Conservation (phyloP, 1,139 yeast genomes). For the Suhomyces anneliseae region DNA sequence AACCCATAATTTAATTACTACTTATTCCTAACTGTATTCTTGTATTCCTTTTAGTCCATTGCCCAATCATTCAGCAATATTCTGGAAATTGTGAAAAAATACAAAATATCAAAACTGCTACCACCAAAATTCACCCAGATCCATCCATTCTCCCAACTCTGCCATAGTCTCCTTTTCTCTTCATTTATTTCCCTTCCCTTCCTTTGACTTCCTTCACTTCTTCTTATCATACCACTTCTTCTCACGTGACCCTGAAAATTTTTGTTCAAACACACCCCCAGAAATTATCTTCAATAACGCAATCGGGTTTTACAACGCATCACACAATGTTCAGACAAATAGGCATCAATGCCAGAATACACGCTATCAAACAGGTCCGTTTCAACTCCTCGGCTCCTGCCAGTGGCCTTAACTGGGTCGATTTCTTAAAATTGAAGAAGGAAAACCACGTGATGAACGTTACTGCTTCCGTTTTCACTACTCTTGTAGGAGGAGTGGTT, state of each 20-base stretch:
- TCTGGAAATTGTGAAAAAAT: too few relatives aligned
- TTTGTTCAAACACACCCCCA: neutral
- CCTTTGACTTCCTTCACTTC: neutral
- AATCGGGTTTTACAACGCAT: neutral
- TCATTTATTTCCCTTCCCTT: neutral
- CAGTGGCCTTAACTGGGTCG: slow-evolving; percentile 60
- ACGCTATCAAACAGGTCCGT: slow-evolving; percentile 15
- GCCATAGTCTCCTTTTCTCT: too few relatives aligned
- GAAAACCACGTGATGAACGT: slow-evolving; percentile 71
- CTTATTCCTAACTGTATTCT: too few relatives aligned
- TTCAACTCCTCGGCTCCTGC: slow-evolving; percentile 24
- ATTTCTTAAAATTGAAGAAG: slow-evolving; percentile 74
- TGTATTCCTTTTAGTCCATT: too few relatives aligned
- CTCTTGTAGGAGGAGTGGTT: slow-evolving; percentile 62
- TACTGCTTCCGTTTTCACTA: slow-evolving; percentile 66
- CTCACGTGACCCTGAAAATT: slow-evolving; percentile 7
- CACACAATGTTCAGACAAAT: slow-evolving; percentile 14
- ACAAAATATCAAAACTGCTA: neutral
- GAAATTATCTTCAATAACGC: neutral
- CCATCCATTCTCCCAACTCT: too few relatives aligned
- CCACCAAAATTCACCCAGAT: too few relatives aligned
- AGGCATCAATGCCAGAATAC: slow-evolving; percentile 15
- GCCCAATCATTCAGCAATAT: too few relatives aligned
- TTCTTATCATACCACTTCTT: neutral
- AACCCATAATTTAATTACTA: too few relatives aligned